Evolutionary conservation across 2,329 filamentous ascomycete species (phyloP), one percentile per base, ranked within the genome.

Genomic region (Colletotrichum sojae): DNA sequence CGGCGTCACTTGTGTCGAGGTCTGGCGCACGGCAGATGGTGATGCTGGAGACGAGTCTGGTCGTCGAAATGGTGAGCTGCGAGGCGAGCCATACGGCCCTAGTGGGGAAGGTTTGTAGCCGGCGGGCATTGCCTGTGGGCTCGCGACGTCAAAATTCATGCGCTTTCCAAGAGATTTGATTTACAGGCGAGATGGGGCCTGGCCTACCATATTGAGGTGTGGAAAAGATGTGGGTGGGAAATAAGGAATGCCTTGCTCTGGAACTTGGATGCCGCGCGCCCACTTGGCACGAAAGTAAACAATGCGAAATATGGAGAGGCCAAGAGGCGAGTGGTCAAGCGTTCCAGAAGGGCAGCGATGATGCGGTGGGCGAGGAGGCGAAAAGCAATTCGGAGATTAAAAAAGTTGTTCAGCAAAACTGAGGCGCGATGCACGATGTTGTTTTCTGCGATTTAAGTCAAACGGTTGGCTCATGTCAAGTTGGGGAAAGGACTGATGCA

Each of bases 51-150:
- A 89, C 73, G 49, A 31, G 13, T 89, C 88, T 61, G 88, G 84
- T 73, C 89, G 82, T 67, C 89, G 86, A 76, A 91, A 91, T 13
- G 89, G 89, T 58, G 89, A 91, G 75, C 83, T 87, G 77, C 92
- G 89, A 73, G 89, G 87, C 54, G 92, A 91, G 72, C 90, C 90
- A 80, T 92, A 93, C 18, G 66, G 66, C 69, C 91, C 91, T 70
- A 93, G 82, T 63, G 90, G 90, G 25, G 91, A 93, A 15, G 91
- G 90, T 78, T 92, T 93, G 80, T 91, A 93, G 66, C 88, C 83
- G 57, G 84, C 77, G 66, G 82, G 85, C 78, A 84, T 86, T 78
- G 84, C 86, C 89, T 87, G 61, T 69, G 67, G 66, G 45, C 49
- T 69, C 31, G 45, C 55, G 36, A 69, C 48, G 62, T 69, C 66